Base-by-base conservation (phyloP, 2,329 filamentous ascomycete species). In the Alternaria burnsii region DNA sequence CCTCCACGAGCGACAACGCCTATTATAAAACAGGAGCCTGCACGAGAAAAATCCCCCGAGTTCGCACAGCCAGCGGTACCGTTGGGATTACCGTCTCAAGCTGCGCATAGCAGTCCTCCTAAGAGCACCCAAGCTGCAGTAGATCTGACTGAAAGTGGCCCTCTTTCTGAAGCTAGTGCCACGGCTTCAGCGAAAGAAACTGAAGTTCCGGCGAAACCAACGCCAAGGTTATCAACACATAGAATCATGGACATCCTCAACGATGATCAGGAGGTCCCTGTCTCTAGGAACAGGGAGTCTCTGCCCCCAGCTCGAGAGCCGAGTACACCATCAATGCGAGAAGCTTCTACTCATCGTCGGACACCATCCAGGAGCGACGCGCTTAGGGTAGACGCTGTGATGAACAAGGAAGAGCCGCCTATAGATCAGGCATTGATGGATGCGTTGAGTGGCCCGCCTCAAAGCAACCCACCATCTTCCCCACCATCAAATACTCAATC, bases 241-340 rank as follows among this genome's bases (percentile, higher is more conserved):
- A 68, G 75, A 16, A 77, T 79, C 43, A 78, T 73, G 69, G 77
- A 79, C 30, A 72, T 79, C 41, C 52, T 79, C 18, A 79, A 78
- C 40, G 67, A 78, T 43, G 74, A 78, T 52, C 61, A 71, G 44
- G 76, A 78, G 40, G 68, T 70, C 16, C 71, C 71, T 22, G 59
- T 69, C 12, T 62, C 68, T 16, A 71, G 62, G 40, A 56, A 64
- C 34, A 66, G 70, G 44, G 68, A 71, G 32, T 52, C 66, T 34
- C 66, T 65, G 32, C 53, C 62, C 26, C 28, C 66, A 16, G 43
- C 48, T 18, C 63, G 56, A 36, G 69, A 76, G n/a, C 66, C 63
- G 12, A 55, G 56, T 43, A 68, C 67, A 8, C 59, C 68, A 14
- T 68, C 66, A 5, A 59, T 52, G 30, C 63, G 59, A 54, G 58